A percentile compares a stretch with the other conserved stretches of the same genome.
These are phyloP conservation scores for Sparassis latifolia DNA, from an alignment of 1,284 basidiomycete genomes.

Conservation along the genomic window DNA sequence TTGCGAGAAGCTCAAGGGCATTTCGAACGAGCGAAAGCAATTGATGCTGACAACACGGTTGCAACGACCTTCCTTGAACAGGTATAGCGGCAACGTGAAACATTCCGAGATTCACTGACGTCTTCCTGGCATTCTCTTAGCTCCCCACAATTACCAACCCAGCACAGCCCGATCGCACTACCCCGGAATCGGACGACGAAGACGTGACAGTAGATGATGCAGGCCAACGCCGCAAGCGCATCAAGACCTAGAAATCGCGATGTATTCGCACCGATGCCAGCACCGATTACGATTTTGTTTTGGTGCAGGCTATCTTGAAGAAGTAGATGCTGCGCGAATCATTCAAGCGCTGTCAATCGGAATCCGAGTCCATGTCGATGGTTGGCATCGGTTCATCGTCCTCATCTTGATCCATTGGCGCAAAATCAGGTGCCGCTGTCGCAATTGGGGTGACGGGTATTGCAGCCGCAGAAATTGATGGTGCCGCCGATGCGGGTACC, in stretches of 20 bases:
- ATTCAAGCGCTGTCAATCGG: constrained; percentile 13
- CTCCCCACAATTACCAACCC: constrained; percentile 12
- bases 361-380: constrained; percentile 48
- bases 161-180: constrained; percentile 6
- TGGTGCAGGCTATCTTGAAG: too few species aligned
- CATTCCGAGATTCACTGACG: neutral
- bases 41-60: constrained; percentile 56
- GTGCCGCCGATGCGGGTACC: neutral
- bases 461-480: neutral
- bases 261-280: neutral
- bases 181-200: constrained; percentile 40
- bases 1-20: constrained; percentile 57
- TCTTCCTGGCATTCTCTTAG: constrained; percentile 9
- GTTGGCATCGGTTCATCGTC: constrained; percentile 50
- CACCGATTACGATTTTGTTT: too few species aligned
- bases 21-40: constrained; percentile 50
- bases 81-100: constrained; percentile 27
- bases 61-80: constrained; percentile 45
- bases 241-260: constrained; percentile 12
- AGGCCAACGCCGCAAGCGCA: constrained; percentile 23
- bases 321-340: too few species aligned
- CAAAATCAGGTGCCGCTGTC: neutral
- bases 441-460: constrained; percentile 3
- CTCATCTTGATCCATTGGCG: constrained; percentile 31
- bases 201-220: constrained; percentile 23